Evolutionary conservation across 2,329 filamentous ascomycete genomes (phyloP), one percentile per base, ranked within the genome.

Genomic region (Paraconiothyrium sp.): DNA sequence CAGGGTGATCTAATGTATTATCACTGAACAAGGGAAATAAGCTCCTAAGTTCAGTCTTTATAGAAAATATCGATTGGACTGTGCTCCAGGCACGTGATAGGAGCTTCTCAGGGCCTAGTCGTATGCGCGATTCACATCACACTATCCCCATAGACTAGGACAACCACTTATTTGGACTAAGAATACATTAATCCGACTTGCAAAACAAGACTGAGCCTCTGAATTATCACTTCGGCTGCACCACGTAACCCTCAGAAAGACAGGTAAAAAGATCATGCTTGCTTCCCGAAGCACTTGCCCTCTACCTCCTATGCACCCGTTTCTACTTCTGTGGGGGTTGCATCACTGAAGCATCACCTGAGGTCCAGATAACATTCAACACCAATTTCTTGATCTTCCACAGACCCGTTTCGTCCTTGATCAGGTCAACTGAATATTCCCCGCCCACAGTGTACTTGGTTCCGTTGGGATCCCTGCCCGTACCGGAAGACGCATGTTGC

Each of bases 321-420:
- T 51, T 20, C 58, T 60, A 60, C 52, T 60, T 60, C 27, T 60
- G 4, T 27, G 58, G 58, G 35, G 51, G 51, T 9, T 32, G 2
- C 58, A 60, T 60, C 52, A 60, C 56, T 48, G 54, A 57, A 57
- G 54, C 54, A 57, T 57, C 54, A 27, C 54, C 54, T 57, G 54
- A 47, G 54, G 54, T 57, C 54, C 54, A 57, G 54, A 57, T 48
- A 57, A 57, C 54, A 57, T 57, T 57, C 54, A 57, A 57, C 54
- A 57, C 54, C 54, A 57, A 47, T 41, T 57, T 57, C 54, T 57
- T 57, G 48, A 57, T 57, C 54, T 48, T 57, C 54, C 54, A 57
- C 54, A 57, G 8, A 48, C 54, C 54, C 54, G 54, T 41, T 48
- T 57, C 54, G 30, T 57, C 54, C 43, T 57, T 57, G 54, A 57